Evolutionary conservation across 78 protist species (phyloP), one percentile per base, ranked within the genome.

Genomic region (Polysphondylium violaceum): DNA sequence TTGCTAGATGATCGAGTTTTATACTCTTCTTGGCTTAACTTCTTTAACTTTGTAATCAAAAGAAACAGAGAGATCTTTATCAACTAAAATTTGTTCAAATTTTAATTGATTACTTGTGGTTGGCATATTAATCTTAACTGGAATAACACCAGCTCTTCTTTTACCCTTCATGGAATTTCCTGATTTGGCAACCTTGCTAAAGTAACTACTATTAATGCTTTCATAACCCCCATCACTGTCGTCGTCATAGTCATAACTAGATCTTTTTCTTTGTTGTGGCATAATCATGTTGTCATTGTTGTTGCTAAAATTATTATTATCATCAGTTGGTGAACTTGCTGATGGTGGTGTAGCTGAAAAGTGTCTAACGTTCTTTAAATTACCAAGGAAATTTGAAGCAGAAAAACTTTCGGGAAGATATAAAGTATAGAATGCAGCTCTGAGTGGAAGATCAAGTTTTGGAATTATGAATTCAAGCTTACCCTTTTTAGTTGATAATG

Each of bases 81-180:
- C 73, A 19, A 83, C 25, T 17, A 83, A 68, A 69, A 83, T 83
- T 69, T 83, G 91, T 69, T 83, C 79, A 41, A 71, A 83, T 21
- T 6, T 33, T 23, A 25, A 23, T 25, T 40, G 41, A 11, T 69
- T 29, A 7, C 7, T 14, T n/a, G 91, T 83, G 8, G 21, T 27
- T 31, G 79, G 79, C 63, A 67, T 83, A 7, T 68, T 71, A n/a
- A 83, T 60, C 3, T 16, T 16, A 14, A 83, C 91, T 58, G 91
- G 91, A 12, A 83, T 60, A 0, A 69, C 73, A 59, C 89, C 89
- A 47, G 31, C 16, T 44, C 76, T 38, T 6, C 35, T 73, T 31
- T 33, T 61, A 61, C 69, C 14, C 31, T 21, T 27, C 7, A 19
- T 19, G 4, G 43, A 11, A 27, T 4, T 17, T 36, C 68, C 31